Base-by-base conservation (phyloP, 306 rosid genomes). In the Rosa rugosa region DNA sequence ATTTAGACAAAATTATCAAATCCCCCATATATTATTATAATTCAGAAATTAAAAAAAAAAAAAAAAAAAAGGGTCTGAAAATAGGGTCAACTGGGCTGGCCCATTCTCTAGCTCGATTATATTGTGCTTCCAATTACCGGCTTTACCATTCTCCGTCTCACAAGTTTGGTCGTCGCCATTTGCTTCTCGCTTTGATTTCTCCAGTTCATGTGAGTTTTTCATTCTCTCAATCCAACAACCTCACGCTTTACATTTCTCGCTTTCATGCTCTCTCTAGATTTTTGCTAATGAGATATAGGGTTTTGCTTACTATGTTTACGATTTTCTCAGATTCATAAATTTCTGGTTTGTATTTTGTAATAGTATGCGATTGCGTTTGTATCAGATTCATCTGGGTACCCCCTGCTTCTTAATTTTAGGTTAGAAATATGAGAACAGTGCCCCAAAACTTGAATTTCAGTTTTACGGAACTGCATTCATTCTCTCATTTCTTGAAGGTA, bases 281-380 rank as follows among this genome's bases (percentile, higher is more conserved):
- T 53, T 31, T 34, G n/a, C 25, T 1, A 14, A 53, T 53, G 18
- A 47, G 36, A 73, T 53, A 36, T 54, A 54, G 66, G 66, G 50
- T 73, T 36, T 73, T 46, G 18, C n/a, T 72, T 34, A 14, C n/a
- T 50, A 20, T 72, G 45, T 11, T 31, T 31, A 40, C 16, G 75
- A 72, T 72, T 50, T 71, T 31, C 63, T 17, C 75, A 50, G 46
- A 72, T 71, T 47, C 63, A 34, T 31, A 34, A 5, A 20, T 20
- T 2, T 72, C 38, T 36, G 2, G 23, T 53, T 53, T 72, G 63
- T n/a, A 56, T 56, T 20, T n/a, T 31, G 23, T 7, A 22, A 0
- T n/a, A 0, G 4, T 20, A 20, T 54, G 9, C 23, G 23, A 18
- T 54, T 54, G 60, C 4, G 34, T 10, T 11, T 14, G 11, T 31